Percentiles rank a stretch among this genome's conserved stretches.
Evolutionary conservation across 805 yeast species (phyloP).

Genomic region (Metschnikowia drakensbergensis): DNA sequence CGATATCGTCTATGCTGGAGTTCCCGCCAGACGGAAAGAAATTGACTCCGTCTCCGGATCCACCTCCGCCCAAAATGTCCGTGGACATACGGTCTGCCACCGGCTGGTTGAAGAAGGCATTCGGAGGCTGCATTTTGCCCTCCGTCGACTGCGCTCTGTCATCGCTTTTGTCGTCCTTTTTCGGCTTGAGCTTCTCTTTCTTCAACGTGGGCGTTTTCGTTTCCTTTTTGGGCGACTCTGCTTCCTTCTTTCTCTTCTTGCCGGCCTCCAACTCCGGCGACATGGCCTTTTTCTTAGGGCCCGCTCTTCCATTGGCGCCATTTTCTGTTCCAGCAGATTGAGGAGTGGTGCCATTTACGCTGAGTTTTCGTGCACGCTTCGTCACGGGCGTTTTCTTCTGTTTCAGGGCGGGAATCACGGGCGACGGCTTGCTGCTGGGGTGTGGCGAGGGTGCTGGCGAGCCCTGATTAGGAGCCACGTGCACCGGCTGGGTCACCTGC

Average conservation of each 20-base stretch:
- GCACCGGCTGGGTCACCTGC: slow-evolving; percentile 15
- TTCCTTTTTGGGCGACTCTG: slow-evolving; percentile 36
- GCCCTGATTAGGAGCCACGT: slow-evolving; percentile 11
- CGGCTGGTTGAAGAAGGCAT: slow-evolving; percentile 19
- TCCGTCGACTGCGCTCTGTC: not conserved
- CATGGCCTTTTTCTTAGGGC: slow-evolving; percentile 1
- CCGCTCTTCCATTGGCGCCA: slow-evolving; percentile 3
- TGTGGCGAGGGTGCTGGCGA: slow-evolving; percentile 34
- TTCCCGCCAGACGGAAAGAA: slow-evolving; percentile 22
- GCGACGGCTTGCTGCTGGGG: slow-evolving; percentile 33
- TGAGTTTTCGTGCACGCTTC: slow-evolving; percentile 34
- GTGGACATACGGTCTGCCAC: slow-evolving; percentile 35
- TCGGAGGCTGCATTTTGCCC: slow-evolving; percentile 24
- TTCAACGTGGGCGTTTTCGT: slow-evolving; percentile 13
- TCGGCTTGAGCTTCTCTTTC: slow-evolving; percentile 19
- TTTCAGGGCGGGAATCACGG: slow-evolving; percentile 22
- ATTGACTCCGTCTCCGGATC: slow-evolving; percentile 14
- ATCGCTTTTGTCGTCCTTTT: slow-evolving; percentile 13
- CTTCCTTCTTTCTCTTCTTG: slow-evolving; percentile 29
- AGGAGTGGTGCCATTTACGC: slow-evolving; percentile 19
- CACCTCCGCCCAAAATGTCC: slow-evolving; percentile 29
- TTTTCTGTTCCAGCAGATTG: slow-evolving; percentile 15
- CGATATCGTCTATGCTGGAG: slow-evolving; percentile 39
- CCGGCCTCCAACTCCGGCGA: slow-evolving; percentile 31
- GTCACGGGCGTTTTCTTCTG: slow-evolving; percentile 31